Base-by-base conservation (phyloP, 2,329 filamentous ascomycete species). In the Colletotrichum tamarilloi region DNA sequence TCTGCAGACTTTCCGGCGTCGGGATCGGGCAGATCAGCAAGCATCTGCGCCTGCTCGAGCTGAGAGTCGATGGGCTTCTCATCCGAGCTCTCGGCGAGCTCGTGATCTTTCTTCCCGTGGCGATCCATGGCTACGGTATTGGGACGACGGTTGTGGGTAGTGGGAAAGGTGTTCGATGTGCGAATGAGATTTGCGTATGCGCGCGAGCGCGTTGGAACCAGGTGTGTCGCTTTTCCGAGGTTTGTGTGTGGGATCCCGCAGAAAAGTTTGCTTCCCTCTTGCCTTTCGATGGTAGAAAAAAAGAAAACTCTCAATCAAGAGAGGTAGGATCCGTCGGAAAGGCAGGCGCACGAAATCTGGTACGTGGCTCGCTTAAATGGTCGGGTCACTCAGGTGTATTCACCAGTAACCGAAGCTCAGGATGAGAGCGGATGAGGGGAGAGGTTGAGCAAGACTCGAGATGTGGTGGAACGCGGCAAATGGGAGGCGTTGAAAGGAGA, bases 1-100 rank as follows among this genome's bases (percentile, higher is more conserved):
- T 90, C 91, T 1, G 88, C 87, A 52, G 87, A 91, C 76, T 93
- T 82, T 8, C 90, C 90, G 60, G 88, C 91, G 81, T 95, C 93
- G 7, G 83, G 84, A 65, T 85, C 82, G 2, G 80, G 80, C 0
- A 81, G 76, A 19, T 68, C 53, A 24, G 80, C 80, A 4, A 81
- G 73, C 11, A 79, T 75, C 16, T 78, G 74, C 26, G 76, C 77
- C 8, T 79, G 78, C 67, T 81, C 80, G 58, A 76, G 71, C 46
- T 80, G 69, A 3, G 72, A 30, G 49, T 46, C 49, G 26, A 64
- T 22, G 64, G 64, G 68, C 64, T 76, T 73, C 63, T 73, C 71
- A 19, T 73, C 67, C 57, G 60, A 69, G 42, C 68, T 63, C 49
- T 73, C 74, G 32, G 62, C 63, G 46, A 74, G 53, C 62, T 76